phyloP scores from a whole-genome alignment of 768 basidiomycete species.

The Daedaleopsis sinensis region DNA sequence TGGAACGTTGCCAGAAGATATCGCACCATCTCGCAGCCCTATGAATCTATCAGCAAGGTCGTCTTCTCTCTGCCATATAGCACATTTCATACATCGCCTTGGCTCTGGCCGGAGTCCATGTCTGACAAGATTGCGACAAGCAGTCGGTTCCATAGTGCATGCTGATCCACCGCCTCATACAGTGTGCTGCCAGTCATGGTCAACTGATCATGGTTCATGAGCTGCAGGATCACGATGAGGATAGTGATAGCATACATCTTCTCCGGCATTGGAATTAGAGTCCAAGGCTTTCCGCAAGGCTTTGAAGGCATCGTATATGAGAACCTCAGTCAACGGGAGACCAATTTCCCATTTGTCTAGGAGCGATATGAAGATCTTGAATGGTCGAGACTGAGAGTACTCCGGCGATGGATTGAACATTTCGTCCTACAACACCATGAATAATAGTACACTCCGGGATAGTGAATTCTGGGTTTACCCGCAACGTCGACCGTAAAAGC shows the following conservation, averaged over 20 bases:
- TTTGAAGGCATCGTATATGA: constrained; percentile 81
- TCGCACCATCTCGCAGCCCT: constrained; percentile 69
- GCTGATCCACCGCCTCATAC: constrained; percentile 92
- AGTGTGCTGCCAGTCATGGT: constrained; percentile 84
- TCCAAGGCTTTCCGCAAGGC: constrained; percentile 64
- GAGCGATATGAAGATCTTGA: constrained; percentile 94
- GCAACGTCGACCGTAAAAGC: constrained; percentile 69
- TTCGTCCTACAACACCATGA: constrained; percentile 54
- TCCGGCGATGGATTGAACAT: constrained; percentile 74
- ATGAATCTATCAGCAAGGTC: neutral
- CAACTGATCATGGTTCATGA: constrained; percentile 37
- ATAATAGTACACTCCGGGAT: constrained; percentile 6
- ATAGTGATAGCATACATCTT: constrained; percentile 51
- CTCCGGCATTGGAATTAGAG: constrained; percentile 51
- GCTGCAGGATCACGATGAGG: constrained; percentile 4
- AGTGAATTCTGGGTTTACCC: constrained; percentile 42
- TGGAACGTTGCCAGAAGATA: constrained; percentile 79
- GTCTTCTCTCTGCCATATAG: neutral
- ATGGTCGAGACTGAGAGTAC: constrained; percentile 82
- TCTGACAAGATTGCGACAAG: constrained; percentile 59
- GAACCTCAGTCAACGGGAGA: constrained; percentile 69
- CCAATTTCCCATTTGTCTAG: constrained; percentile 99
- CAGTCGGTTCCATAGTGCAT: constrained; percentile 82
- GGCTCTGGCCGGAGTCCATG: constrained; percentile 45
- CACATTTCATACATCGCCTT: constrained; percentile 48